Base-by-base conservation (phyloP, 2,329 filamentous ascomycete species). In the Aulographum hederae region DNA sequence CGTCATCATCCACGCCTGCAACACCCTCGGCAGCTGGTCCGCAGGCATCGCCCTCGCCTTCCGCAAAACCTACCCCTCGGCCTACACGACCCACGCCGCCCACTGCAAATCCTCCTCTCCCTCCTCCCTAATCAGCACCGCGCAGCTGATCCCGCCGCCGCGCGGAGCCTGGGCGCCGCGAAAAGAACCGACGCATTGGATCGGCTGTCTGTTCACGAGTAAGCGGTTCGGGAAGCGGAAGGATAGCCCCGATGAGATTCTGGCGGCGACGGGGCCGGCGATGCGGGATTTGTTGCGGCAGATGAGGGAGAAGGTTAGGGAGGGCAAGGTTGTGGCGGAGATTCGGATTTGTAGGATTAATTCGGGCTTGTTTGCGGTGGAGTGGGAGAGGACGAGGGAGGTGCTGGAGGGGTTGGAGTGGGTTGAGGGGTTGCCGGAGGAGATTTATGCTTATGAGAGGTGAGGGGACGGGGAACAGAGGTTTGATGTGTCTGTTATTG, bases 141-240 rank as follows among this genome's bases (percentile, higher is more conserved):
- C 61, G 2, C 51, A 68, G 1, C 46, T 73, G 2, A 71, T 73
- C 17, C 56, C 62, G 3, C 66, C 67, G 0, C 43, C 57, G 13
- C 40, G 37, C 4, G 50, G 57, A 20, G 46, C 34, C 4, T n/a
- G n/a, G n/a, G n/a, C n/a, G n/a, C n/a, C n/a, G n/a, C n/a, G n/a
- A n/a, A n/a, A n/a, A n/a, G 10, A 34, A 4, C 33, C 31, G 15
- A 46, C 47, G 10, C 64, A 69, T 34, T 73, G 63, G 58, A 58
- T 74, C 17, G 61, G 64, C 0, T 73, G 69, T 38, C 46, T 74
- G 0, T 73, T 73, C 38, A 73, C 68, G 0, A 69, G 64, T 2
- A 43, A 47, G 3, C 47, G 48, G 2, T 65, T 58, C 35, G 69
- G 69, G 0, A 50, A 45, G 26, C 44, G 37, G 4, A 59, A 53